A percentile compares a stretch with the other conserved stretches of the same genome.
These are phyloP conservation scores for Peltaster fructicola DNA, from an alignment of 2,329 filamentous ascomycete genomes.

Conservation along the genomic window DNA sequence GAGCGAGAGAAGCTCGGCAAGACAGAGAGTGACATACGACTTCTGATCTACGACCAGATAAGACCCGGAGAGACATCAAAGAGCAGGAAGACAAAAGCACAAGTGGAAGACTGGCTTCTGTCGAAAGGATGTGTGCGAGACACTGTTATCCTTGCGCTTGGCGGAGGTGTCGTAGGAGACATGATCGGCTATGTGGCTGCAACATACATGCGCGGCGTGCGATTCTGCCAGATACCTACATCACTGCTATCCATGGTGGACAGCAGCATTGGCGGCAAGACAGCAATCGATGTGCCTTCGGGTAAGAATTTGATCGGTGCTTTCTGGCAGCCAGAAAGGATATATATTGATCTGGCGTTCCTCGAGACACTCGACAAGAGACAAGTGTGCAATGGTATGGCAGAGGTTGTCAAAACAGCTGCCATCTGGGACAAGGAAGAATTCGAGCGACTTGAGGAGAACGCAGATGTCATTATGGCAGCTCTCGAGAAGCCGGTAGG, in stretches of 20 bases:
- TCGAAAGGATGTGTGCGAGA: constrained; percentile 83
- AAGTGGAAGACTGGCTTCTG: constrained; percentile 96
- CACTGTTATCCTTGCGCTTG: constrained; percentile 84
- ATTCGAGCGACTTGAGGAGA: constrained; percentile 68
- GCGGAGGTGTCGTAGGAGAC: constrained; percentile 92
- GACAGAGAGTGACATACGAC: constrained; percentile 36
- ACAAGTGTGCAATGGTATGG: constrained; percentile 98
- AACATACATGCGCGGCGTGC: constrained; percentile 95
- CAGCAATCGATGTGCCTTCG: constrained; percentile 86
- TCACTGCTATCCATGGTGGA: constrained; percentile 95
- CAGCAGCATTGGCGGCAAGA: constrained; percentile 95
- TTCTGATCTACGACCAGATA: constrained; percentile 75
- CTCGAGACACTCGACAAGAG: constrained; percentile 71
- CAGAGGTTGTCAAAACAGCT: constrained; percentile 71
- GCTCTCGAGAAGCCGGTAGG: constrained; percentile 45
- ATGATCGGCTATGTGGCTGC: constrained; percentile 95
- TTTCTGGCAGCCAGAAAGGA: constrained; percentile 88
- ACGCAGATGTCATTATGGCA: constrained; percentile 58
- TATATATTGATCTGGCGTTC: constrained; percentile 88
- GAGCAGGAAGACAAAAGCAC: constrained; percentile 78
- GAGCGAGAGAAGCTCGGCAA: constrained; percentile 21
- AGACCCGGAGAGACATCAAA: constrained; percentile 89
- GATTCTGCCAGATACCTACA: constrained; percentile 91
- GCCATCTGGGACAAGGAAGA: constrained; percentile 87
- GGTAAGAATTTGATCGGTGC: constrained; percentile 93